Percentiles rank a stretch among this genome's conserved stretches.
Evolutionary conservation across 2,329 filamentous ascomycete species (phyloP).

Genomic region (Claviceps sp.): DNA sequence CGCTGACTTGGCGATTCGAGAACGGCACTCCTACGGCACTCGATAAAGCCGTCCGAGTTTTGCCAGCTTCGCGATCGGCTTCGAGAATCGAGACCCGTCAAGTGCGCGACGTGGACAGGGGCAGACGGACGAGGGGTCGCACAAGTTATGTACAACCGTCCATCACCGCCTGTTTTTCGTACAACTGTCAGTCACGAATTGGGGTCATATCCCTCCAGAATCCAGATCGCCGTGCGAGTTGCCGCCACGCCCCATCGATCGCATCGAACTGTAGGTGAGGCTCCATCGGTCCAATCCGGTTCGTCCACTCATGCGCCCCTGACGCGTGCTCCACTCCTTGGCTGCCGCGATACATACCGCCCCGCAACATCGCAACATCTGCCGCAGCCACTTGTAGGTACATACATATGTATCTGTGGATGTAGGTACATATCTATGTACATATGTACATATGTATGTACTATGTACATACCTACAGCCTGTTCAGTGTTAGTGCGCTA

Average conservation of each 20-base stretch:
- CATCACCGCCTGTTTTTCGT: no score
- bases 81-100: not conserved
- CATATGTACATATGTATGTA: no score
- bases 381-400: not conserved
- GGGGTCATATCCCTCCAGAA: no score
- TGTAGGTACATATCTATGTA: no score
- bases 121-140: not conserved
- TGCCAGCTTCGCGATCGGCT: slow-evolving; percentile 4
- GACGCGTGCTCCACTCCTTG: no score
- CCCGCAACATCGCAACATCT: not conserved
- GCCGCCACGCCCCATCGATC: slow-evolving; percentile 3
- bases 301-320: not conserved
- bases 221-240: slow-evolving; percentile 1
- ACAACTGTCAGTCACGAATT: no score
- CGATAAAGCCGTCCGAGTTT: no score
- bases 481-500: not conserved
- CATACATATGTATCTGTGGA: no score
- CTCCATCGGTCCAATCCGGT: slow-evolving; percentile 6
- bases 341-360: no score
- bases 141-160: no score
- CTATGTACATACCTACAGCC: no score
- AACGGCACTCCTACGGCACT: slow-evolving; percentile 1
- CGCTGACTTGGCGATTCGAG: slow-evolving; percentile 4
- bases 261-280: slow-evolving; percentile 1
- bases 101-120: not conserved